These are phyloP conservation scores for Tephrocybe sp. DNA, from an alignment of 768 basidiomycete species.

Conservation along the genomic window DNA sequence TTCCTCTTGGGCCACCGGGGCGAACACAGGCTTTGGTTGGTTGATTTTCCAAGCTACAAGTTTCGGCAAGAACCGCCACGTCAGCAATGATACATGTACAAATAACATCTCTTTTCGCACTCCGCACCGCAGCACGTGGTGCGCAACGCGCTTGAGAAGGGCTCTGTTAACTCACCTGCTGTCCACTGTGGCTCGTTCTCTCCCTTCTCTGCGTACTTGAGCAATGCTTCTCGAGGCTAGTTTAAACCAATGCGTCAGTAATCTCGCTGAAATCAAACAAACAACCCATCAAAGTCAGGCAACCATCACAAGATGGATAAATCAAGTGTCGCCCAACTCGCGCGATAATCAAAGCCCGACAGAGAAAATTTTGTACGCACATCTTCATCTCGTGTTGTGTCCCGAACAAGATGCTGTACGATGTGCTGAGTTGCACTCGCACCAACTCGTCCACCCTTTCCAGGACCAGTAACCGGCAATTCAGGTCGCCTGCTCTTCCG, in stretches of 20 bases:
- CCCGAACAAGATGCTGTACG: conserved; percentile 91
- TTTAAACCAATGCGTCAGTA: conserved; percentile 23
- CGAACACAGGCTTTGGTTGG: conserved; percentile 87
- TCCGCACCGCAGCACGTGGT: conserved; percentile 28
- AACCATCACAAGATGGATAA: conserved; percentile 16
- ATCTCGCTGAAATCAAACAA: conserved; percentile 1
- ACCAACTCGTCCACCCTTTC: conserved; percentile 91
- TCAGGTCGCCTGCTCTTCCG: conserved; percentile 92
- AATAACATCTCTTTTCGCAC: conserved; percentile 28
- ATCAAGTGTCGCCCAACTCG: conserved; percentile 17
- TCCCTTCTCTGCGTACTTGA: conserved; percentile 82
- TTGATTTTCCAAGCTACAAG: conserved; percentile 80
- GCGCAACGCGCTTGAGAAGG: conserved; percentile 15
- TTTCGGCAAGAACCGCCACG: conserved; percentile 61
- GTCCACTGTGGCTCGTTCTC: conserved; percentile 85
- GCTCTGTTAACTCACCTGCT: conserved; percentile 53
- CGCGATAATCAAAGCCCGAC: conserved; percentile 13
- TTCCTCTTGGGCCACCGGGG: conserved; percentile 58
- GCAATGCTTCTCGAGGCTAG: conserved; percentile 94
- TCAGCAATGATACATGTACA: conserved; percentile 51
- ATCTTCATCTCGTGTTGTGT: conserved; percentile 90
- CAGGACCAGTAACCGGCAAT: conserved; percentile 90
- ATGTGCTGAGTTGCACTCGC: conserved; percentile 97
- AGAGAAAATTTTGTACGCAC: conserved; percentile 54
- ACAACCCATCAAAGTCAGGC: conserved; percentile 12